phyloP scores from a whole-genome alignment of 305 asterid species.

The Solanum hybrid region DNA sequence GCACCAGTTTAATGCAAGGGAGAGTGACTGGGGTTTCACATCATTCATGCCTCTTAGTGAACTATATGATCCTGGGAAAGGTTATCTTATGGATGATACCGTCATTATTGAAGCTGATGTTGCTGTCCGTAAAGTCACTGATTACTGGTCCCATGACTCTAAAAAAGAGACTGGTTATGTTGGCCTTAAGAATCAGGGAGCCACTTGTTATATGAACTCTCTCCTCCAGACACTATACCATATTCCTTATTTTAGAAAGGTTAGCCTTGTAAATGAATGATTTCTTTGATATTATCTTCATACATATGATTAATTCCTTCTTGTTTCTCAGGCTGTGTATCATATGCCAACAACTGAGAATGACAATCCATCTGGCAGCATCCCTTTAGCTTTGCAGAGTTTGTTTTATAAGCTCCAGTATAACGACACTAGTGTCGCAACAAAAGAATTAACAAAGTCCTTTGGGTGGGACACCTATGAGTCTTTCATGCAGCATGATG shows the following conservation, averaged over 20 bases:
- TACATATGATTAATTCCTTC: neutral
- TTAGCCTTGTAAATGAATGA: constrained; percentile 18
- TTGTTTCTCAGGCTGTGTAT: constrained; percentile 68
- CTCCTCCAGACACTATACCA: constrained; percentile 83
- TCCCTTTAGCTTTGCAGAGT: constrained; percentile 89
- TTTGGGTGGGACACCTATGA: constrained; percentile 98
- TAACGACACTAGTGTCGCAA: constrained; percentile 78
- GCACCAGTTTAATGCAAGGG: constrained; percentile 41
- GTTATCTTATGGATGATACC: constrained; percentile 72
- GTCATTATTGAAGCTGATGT: constrained; percentile 85
- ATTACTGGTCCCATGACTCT: constrained; percentile 78
- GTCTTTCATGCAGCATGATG: constrained; percentile 94
- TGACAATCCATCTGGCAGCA: constrained; percentile 87
- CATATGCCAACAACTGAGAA: constrained; percentile 97
- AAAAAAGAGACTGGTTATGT: constrained; percentile 91
- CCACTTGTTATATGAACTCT: constrained; percentile 94
- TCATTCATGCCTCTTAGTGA: constrained; percentile 51
- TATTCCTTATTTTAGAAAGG: constrained; percentile 92
- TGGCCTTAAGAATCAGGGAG: constrained; percentile 95
- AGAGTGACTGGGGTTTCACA: constrained; percentile 57
- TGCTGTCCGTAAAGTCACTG: constrained; percentile 68
- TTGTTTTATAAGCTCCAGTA: constrained; percentile 88
- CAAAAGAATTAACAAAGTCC: constrained; percentile 87
- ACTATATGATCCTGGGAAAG: constrained; percentile 51
- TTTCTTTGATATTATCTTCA: constrained; percentile 14